Percentiles rank a stretch among this genome's conserved stretches.
Evolutionary conservation across 2,329 filamentous ascomycete genomes (phyloP).

Genomic region (Aspergillus calidoustus): DNA sequence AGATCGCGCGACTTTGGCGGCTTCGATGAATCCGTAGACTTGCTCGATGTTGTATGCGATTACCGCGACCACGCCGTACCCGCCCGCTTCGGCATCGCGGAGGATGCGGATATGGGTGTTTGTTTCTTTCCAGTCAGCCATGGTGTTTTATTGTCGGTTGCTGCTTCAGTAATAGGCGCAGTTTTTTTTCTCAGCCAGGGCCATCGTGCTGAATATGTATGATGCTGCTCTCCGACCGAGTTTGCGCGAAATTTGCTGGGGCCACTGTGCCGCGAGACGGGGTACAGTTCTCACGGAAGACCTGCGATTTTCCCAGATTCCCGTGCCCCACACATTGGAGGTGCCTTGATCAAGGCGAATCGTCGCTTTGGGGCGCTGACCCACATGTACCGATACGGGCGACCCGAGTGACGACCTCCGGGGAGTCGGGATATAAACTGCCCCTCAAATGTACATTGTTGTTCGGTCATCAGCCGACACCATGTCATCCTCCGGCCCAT

Average conservation of each 20-base stretch:
- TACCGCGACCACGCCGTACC: constrained; percentile 60
- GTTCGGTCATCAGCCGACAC: neutral
- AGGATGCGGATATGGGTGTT: constrained; percentile 51
- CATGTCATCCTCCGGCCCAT: constrained; percentile 5
- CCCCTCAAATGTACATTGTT: neutral
- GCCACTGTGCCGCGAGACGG: neutral
- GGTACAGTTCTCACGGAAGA: neutral
- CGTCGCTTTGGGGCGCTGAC: neutral
- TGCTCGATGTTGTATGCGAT: constrained; percentile 62
- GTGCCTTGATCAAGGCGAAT: neutral
- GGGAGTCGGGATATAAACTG: neutral
- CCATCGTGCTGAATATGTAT: neutral
- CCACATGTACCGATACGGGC: neutral
- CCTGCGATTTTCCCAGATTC: neutral
- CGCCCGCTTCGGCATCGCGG: constrained; percentile 56
- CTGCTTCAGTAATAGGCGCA: neutral
- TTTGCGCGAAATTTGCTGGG: neutral
- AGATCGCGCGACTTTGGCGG: constrained; percentile 67
- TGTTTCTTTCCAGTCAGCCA: constrained; percentile 16
- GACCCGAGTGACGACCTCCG: too few species aligned
- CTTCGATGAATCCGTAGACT: constrained; percentile 66
- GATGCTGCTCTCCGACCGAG: neutral
- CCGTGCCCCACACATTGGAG: neutral
- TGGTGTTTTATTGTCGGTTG: neutral
- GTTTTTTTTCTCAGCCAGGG: neutral